phyloP scores from a whole-genome alignment of 148 eudicot genomes.

The Silene latifolia region DNA sequence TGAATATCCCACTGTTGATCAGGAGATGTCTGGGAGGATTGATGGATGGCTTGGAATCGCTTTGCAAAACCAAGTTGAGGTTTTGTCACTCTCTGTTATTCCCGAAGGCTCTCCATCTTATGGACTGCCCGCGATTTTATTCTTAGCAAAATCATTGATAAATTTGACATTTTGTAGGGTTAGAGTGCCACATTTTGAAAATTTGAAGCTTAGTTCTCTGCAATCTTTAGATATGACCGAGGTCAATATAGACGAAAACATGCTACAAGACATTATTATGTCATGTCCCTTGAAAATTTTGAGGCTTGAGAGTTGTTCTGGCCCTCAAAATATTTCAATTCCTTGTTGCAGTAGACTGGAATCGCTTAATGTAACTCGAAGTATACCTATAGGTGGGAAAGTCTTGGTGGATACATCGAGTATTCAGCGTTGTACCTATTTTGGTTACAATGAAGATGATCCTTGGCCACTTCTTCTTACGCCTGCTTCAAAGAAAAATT shows the following conservation, averaged over 20 bases:
- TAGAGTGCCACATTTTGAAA: not conserved
- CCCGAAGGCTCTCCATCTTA: not conserved
- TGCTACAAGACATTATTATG: not conserved
- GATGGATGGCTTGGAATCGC: no score
- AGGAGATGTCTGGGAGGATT: no score
- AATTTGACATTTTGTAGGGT: not conserved
- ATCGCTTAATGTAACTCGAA: not conserved
- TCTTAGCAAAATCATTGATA: not conserved
- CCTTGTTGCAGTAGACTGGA: not conserved
- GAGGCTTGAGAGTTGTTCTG: not conserved
- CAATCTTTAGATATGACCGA: not conserved
- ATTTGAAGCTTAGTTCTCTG: no score
- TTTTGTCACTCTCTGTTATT: slow-evolving; percentile 3
- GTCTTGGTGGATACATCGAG: no score
- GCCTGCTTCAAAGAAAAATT: no score
- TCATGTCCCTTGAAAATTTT: not conserved
- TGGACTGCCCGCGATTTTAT: not conserved
- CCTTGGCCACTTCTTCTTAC: no score
- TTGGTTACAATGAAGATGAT: no score
- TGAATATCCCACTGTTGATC: no score
- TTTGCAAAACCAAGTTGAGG: slow-evolving; percentile 6
- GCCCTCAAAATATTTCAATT: not conserved
- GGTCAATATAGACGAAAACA: not conserved
- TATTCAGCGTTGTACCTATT: no score
- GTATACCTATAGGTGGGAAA: no score